Evolutionary conservation across 192 early-diverging fungal species (phyloP), one percentile per base, ranked within the genome.

Genomic region (Tieghemiomyces parasiticus): DNA sequence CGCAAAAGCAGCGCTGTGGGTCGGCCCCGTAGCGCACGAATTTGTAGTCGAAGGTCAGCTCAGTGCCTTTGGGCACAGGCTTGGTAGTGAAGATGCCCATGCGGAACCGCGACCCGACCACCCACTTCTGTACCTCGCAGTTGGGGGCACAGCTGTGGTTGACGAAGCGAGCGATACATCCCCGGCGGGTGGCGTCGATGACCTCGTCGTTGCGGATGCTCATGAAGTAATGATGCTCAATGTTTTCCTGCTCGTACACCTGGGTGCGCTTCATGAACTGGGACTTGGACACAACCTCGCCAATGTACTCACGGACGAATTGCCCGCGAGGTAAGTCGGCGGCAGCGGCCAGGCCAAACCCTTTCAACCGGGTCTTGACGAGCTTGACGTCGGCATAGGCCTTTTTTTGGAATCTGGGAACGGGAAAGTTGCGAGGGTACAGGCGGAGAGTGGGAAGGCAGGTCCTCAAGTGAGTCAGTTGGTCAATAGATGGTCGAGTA

Each of bases 151-250:
- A 99, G 60, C 87, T 90, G 69, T 99, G 96, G 72, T 99, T 99
- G 70, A 99, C 92, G 63, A 97, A 99, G 26, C 96, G 82, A 26
- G 93, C 88, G 31, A 92, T 72, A 60, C 91, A 93, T 19, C 96
- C 96, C 58, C 85, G 89, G 58, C 85, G 81, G 6, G 86, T 91
- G 14, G 96, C 96, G 65, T 99, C 96, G 59, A 99, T 95, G 47
- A 94, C 80, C 71, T 93, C 92, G 65, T 92, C 84, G n/a, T 83
- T 77, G 55, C 89, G 87, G 14, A 97, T 71, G 58, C 85, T 85
- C 95, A 99, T 97, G 71, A 97, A 99, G 62, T 99, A 99, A 68
- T 97, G 96, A 63, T 99, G 95, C 67, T 85, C 78, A 22, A 84
- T 75, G 45, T 91, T 91, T 42, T 81, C 79, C 31, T 81, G 59